Conservation (phyloP, 2,329 filamentous ascomycete genomes). For the Metarhizium robertsii region DNA sequence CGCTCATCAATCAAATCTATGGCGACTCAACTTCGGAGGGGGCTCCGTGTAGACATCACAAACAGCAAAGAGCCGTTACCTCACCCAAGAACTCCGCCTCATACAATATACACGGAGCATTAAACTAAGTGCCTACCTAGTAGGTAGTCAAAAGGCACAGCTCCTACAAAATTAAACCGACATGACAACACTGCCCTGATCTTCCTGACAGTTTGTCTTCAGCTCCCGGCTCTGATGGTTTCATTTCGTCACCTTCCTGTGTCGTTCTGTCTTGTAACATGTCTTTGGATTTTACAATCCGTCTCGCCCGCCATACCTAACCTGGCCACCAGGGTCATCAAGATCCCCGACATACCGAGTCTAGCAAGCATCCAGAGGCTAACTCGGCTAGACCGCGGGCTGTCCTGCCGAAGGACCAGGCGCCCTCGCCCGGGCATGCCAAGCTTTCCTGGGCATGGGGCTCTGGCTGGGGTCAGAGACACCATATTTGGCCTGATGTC, state of each 20-base stretch:
- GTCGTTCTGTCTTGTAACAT: not conserved
- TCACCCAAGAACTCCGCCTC: not conserved
- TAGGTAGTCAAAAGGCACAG: not conserved
- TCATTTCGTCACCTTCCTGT: too few species aligned
- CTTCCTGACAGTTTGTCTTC: not conserved
- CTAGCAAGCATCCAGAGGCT: not conserved
- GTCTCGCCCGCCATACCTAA: not conserved
- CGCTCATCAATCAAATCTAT: not conserved
- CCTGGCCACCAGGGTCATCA: too few species aligned
- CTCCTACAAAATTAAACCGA: not conserved
- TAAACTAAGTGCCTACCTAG: not conserved
- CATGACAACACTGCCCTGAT: not conserved
- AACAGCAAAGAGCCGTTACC: not conserved
- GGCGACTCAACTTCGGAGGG: not conserved
- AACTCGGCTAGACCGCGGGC: conserved; percentile 2
- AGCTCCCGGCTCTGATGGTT: not conserved
- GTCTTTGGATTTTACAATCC: not conserved
- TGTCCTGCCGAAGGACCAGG: not conserved
- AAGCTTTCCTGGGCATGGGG: conserved; percentile 20
- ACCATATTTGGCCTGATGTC: conserved; percentile 13
- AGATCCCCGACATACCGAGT: too few species aligned
- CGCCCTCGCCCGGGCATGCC: conserved; percentile 11
- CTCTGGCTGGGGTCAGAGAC: conserved; percentile 10
- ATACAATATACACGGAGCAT: not conserved
- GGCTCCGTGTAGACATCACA: not conserved